Conservation (phyloP, 371 early-diverging fungal genomes). For the Mortierella sp. region DNA sequence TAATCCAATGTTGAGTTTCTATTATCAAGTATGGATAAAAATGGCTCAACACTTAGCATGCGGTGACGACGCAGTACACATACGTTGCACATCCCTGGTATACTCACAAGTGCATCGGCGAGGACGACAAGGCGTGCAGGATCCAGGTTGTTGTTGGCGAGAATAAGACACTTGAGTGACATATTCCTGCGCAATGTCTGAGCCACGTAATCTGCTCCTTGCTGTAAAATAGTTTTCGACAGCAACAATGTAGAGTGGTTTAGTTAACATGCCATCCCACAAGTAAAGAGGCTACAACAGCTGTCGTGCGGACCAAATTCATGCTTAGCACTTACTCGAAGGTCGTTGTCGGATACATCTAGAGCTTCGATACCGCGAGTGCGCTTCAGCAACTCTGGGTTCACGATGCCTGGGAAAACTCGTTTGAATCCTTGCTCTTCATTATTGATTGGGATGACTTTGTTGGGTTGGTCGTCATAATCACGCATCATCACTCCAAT, state of each 20-base stretch:
- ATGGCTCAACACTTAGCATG: background rate
- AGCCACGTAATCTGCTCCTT: constrained; percentile 74
- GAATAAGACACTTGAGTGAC: constrained; percentile 62
- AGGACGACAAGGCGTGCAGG: constrained; percentile 64
- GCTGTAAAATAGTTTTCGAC: constrained; percentile 29
- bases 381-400: constrained; percentile 47
- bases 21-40: background rate
- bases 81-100: background rate
- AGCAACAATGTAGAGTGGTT: background rate
- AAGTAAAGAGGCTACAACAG: background rate
- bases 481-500: constrained; percentile 76
- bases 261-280: background rate
- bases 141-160: constrained; percentile 73
- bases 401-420: constrained; percentile 52
- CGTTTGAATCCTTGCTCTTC: constrained; percentile 58
- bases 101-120: constrained; percentile 74
- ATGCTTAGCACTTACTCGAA: constrained; percentile 57
- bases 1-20: constrained; percentile 58
- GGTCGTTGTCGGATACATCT: constrained; percentile 67
- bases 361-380: constrained; percentile 63
- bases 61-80: background rate
- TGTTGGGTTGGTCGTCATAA: constrained; percentile 63
- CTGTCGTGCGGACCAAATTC: background rate
- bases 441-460: constrained; percentile 42
- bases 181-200: constrained; percentile 72